Evolutionary conservation across 164 flowering plant species (phyloP), one percentile per base, ranked within the genome.

Genomic region (Euptelea pleiosperma): DNA sequence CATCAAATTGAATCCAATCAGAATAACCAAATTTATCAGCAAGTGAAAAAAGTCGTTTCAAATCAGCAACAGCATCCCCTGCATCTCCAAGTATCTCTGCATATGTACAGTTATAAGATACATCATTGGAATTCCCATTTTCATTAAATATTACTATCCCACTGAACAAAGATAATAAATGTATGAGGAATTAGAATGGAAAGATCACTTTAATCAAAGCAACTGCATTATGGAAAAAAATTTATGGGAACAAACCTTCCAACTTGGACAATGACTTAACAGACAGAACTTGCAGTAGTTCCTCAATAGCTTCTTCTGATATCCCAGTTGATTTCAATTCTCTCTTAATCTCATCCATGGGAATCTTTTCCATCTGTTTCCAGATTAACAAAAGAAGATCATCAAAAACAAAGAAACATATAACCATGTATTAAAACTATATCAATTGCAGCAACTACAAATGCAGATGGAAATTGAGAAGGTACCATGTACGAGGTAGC

Each of bases 1-100:
- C 98, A 79, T 89, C 98, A 82, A 93, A 86, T 55, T 88, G 91
- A 64, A 93, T 86, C 99, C 99, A 93, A n/a, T 90, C 86, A 44
- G 92, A 83, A 65, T 78, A 93, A 51, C 97, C 99, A 71, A 79
- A 90, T 62, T 86, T 83, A 59, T 93, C 92, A 64, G 94, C 94
- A 68, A 90, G 89, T 25, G 80, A 77, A 67, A 93, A 90, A 9
- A 93, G 78, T 52, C 70, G 81, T 64, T 83, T 90, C 64, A 90
- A 69, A 30, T 86, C 97, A 62, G 80, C 60, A 55, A 90, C 68
- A 16, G 88, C 96, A 77, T 84, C 88, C 30, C 82, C 91, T 9
- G 77, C 60, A 61, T 66, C 65, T 68, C 96, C 98, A 64, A 92
- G 82, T 61, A 71, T 65, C 71, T 84, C 96, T 88, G 58, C 59